Base-by-base conservation (phyloP, 768 basidiomycete genomes). In the Leccinum fibrillosum region DNA sequence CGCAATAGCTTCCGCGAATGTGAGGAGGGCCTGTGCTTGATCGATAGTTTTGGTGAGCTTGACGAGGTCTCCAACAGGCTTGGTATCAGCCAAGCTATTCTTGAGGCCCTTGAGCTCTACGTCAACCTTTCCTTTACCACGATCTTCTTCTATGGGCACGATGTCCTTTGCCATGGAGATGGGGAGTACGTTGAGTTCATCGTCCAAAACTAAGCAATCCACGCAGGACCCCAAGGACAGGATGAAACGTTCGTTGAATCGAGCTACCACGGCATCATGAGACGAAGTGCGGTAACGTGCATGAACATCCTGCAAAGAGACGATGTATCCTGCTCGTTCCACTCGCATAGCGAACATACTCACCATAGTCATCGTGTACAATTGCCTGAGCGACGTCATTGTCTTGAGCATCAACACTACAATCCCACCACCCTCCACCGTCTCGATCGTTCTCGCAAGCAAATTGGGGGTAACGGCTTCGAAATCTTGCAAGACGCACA, bases 161-260 rank as follows among this genome's bases (percentile, higher is more conserved):
- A 98, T 96, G 69, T 98, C 92, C 75, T 98, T 98, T 42, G 91
- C 96, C 28, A 87, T 88, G 4, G 95, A 98, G 21, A 99, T 86
- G 4, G 97, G 97, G 7, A 99, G 84, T 12, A 98, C 95, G 69
- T 98, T 98, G 47, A 99, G 84, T 73, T 99, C 97, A 68, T 99
- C 97, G 68, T 99, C 97, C 52, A 99, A 82, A 25, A 98, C 86
- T 1, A 99, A 80, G 66, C 96, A 98, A 69, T 96, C 92, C 8
- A 87, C 80, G 68, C 93, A 98, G 17, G 92, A 90, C 23, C 94
- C 94, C 19, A 99, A 85, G 19, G 97, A 99, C 17, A 99, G 83
- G 66, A 99, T 98, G 75, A 99, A 99, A 11, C 97, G 90, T 71
- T 99, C 97, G 74, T 99, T 99, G 78, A 99, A 99, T 26, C 97